Conservation (phyloP, 768 basidiomycete genomes). For the Pholiota conissans region DNA sequence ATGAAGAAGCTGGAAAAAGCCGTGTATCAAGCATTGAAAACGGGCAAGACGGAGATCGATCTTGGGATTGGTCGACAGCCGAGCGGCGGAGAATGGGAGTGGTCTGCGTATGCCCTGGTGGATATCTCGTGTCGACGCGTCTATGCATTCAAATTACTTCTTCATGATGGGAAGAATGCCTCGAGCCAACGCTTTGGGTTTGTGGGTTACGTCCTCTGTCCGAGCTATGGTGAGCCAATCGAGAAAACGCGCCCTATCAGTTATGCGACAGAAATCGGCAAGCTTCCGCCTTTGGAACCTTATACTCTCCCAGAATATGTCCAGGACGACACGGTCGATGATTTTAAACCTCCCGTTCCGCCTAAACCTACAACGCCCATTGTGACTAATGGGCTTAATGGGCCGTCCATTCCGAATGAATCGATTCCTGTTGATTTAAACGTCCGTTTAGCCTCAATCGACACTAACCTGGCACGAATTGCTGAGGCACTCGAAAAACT, state of each 20-base stretch:
- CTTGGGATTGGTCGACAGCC: slow-evolving; percentile 30
- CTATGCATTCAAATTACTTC: slow-evolving; percentile 39
- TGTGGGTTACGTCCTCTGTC: slow-evolving; percentile 36
- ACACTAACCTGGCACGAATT: slow-evolving; percentile 34
- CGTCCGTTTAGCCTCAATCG: slow-evolving; percentile 32
- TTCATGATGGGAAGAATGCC: slow-evolving; percentile 28
- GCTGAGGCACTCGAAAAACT: slow-evolving; percentile 36
- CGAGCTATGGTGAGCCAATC: slow-evolving; percentile 30
- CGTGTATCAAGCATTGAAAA: slow-evolving; percentile 35
- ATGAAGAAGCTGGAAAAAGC: slow-evolving; percentile 28
- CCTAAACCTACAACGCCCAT: slow-evolving; percentile 10
- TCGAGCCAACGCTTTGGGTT: slow-evolving; percentile 28
- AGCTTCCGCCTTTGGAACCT: slow-evolving; percentile 27
- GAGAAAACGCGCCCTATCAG: slow-evolving; percentile 30
- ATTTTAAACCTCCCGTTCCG: slow-evolving; percentile 9
- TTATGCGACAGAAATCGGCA: slow-evolving; percentile 33
- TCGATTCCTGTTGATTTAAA: slow-evolving; percentile 27
- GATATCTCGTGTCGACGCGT: slow-evolving; percentile 38
- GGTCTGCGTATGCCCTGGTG: slow-evolving; percentile 37
- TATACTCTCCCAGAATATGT: slow-evolving; percentile 14
- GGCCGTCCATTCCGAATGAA: neutral
- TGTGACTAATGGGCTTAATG: slow-evolving; percentile 7
- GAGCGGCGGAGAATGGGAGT: slow-evolving; percentile 31
- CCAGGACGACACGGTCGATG: slow-evolving; percentile 34
- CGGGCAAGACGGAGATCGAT: slow-evolving; percentile 36